phyloP scores from a whole-genome alignment of 2,329 filamentous ascomycete genomes.

The Diaporthe destruens region DNA sequence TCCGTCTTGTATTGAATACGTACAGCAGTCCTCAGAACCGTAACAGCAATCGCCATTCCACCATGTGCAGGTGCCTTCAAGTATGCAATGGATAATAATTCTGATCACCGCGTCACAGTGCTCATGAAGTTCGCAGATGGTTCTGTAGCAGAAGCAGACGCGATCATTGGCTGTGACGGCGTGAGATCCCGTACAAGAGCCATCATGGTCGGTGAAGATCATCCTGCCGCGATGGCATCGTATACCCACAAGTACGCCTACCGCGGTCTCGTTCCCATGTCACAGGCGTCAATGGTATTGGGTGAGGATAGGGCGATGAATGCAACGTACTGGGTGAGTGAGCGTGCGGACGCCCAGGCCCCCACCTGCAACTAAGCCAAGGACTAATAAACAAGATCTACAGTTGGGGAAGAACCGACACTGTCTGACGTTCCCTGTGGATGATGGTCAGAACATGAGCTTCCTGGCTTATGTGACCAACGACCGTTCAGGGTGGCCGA shows the following conservation, averaged over 20 bases:
- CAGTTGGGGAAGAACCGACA: constrained; percentile 65
- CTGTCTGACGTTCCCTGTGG: constrained; percentile 72
- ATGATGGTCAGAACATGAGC: constrained; percentile 67
- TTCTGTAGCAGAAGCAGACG: constrained; percentile 48
- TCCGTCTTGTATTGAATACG: not conserved
- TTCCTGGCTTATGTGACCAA: constrained; percentile 57
- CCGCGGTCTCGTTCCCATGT: constrained; percentile 62
- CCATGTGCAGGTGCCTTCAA: not conserved
- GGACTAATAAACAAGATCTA: constrained; percentile 38
- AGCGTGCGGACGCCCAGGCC: not conserved
- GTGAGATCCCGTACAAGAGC: constrained; percentile 68
- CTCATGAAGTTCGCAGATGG: constrained; percentile 47
- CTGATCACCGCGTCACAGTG: constrained; percentile 16
- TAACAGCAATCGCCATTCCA: not conserved
- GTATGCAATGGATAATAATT: not conserved
- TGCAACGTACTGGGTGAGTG: constrained; percentile 46
- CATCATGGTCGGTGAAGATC: constrained; percentile 61
- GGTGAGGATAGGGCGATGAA: constrained; percentile 54
- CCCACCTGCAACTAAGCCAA: not conserved
- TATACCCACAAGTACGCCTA: constrained; percentile 72
- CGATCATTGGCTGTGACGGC: constrained; percentile 69
- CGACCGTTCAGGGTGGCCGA: constrained; percentile 50
- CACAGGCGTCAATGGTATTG: constrained; percentile 62
- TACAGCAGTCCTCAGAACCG: not conserved
- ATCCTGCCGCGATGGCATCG: constrained; percentile 54